These are phyloP conservation scores for Kodamaea fukazawae DNA, from an alignment of 805 yeast species.

Conservation along the genomic window DNA sequence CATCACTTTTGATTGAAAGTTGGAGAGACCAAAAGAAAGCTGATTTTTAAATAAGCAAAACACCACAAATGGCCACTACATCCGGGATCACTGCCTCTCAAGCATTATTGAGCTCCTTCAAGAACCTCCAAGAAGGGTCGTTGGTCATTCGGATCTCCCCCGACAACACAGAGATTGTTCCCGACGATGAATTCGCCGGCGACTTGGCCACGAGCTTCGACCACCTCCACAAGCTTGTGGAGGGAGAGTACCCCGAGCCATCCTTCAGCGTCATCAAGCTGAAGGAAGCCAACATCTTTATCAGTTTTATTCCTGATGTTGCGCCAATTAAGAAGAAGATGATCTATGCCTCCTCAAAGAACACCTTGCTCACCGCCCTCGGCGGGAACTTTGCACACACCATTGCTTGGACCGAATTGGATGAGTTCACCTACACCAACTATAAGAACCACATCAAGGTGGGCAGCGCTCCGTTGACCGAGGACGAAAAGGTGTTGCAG, in stretches of 20 bases:
- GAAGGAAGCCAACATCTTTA: slow-evolving; percentile 45
- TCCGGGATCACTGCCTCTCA: slow-evolving; percentile 41
- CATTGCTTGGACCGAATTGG: slow-evolving; percentile 52
- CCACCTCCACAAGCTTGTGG: slow-evolving; percentile 21
- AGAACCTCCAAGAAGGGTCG: slow-evolving; percentile 20
- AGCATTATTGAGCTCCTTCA: slow-evolving; percentile 46
- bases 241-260: slow-evolving; percentile 32
- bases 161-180: slow-evolving; percentile 34
- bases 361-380: slow-evolving; percentile 67
- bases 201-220: slow-evolving; percentile 18
- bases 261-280: slow-evolving; percentile 30
- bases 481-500: slow-evolving; percentile 53
- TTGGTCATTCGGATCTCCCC: slow-evolving; percentile 31
- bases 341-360: slow-evolving; percentile 91
- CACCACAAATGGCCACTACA: slow-evolving; percentile 48
- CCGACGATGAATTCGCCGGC: slow-evolving; percentile 16
- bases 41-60: too few relatives aligned
- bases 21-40: too few relatives aligned
- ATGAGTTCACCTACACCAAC: slow-evolving; percentile 51
- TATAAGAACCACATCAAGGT: slow-evolving; percentile 28
- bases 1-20: too few relatives aligned
- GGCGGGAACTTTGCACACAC: slow-evolving; percentile 56
- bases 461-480: slow-evolving; percentile 50
- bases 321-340: slow-evolving; percentile 82
- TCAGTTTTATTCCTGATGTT: slow-evolving; percentile 82